These are phyloP conservation scores for Collybia mongolica DNA, from an alignment of 768 basidiomycete species.

Conservation along the genomic window DNA sequence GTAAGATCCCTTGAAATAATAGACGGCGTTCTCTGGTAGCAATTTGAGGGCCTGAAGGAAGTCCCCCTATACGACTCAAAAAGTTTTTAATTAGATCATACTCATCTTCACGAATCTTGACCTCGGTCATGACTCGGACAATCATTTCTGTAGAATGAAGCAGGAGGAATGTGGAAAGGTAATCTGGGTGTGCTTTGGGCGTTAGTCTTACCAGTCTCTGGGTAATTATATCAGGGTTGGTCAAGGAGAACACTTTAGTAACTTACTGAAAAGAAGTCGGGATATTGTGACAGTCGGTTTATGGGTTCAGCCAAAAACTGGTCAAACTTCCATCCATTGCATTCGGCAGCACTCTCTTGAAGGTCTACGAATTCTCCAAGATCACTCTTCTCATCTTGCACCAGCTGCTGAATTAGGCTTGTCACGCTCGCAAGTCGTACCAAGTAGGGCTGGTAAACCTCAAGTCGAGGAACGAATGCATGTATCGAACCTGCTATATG, in stretches of 20 bases:
- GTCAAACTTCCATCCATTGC: slow-evolving; percentile 64
- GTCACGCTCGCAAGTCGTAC: slow-evolving; percentile 66
- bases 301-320: slow-evolving; percentile 75
- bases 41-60: slow-evolving; percentile 52
- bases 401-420: slow-evolving; percentile 47
- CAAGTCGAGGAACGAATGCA: slow-evolving; percentile 61
- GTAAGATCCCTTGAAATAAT: slow-evolving; percentile 62
- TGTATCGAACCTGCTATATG: slow-evolving; percentile 59
- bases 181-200: slow-evolving; percentile 67
- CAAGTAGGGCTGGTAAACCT: slow-evolving; percentile 87
- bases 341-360: slow-evolving; percentile 52
- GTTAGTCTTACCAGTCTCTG: slow-evolving; percentile 74
- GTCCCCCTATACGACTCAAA: slow-evolving; percentile 54
- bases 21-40: slow-evolving; percentile 75
- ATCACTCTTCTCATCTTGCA: slow-evolving; percentile 54
- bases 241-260: background rate
- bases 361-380: slow-evolving; percentile 85
- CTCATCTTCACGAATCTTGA: slow-evolving; percentile 84
- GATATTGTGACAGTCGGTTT: slow-evolving; percentile 68
- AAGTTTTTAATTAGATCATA: slow-evolving; percentile 73
- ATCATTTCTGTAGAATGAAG: slow-evolving; percentile 67
- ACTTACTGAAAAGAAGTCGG: slow-evolving; percentile 71
- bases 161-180: slow-evolving; percentile 63
- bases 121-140: slow-evolving; percentile 79
- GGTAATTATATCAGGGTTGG: slow-evolving; percentile 1